These are phyloP conservation scores for Termitomyces heimii DNA, from an alignment of 768 basidiomycete species.

Conservation along the genomic window DNA sequence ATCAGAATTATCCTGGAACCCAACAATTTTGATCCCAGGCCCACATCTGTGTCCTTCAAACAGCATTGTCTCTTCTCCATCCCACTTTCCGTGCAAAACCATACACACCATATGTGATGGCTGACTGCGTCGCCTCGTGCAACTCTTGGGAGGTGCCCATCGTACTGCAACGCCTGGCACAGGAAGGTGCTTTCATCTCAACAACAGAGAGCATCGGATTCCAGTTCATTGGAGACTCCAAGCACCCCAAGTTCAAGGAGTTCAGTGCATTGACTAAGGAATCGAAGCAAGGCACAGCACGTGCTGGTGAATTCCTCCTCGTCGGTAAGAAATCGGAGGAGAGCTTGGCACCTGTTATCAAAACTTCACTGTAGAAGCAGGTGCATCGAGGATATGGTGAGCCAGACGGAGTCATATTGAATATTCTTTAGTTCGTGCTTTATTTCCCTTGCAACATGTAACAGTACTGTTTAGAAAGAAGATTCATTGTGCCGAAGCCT, in stretches of 20 bases:
- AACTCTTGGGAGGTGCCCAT: constrained; percentile 17
- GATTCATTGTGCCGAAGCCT: no score
- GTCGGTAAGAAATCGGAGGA: neutral
- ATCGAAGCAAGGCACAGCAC: constrained; percentile 12
- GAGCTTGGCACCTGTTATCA: neutral
- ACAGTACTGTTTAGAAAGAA: neutral
- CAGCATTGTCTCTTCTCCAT: constrained; percentile 23
- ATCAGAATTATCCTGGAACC: neutral
- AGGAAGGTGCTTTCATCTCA: constrained; percentile 15
- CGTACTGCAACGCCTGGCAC: constrained; percentile 13
- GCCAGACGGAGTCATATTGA: neutral
- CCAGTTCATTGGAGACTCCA: constrained; percentile 14
- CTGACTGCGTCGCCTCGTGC: constrained; percentile 16
- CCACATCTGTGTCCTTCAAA: constrained; percentile 77
- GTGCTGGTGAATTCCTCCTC: constrained; percentile 15
- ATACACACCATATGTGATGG: constrained; percentile 16
- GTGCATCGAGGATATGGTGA: neutral
- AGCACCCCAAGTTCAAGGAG: constrained; percentile 15
- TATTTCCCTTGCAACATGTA: neutral
- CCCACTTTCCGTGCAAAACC: constrained; percentile 15
- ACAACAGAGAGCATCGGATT: constrained; percentile 18
- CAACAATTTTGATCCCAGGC: constrained; percentile 5
- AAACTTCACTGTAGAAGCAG: constrained; percentile 2
- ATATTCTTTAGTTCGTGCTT: neutral
- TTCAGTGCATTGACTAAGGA: constrained; percentile 17